Evolutionary conservation across 495 filamentous ascomycete species (phyloP), one percentile per base, ranked within the genome.

Genomic region (Astrothelium macrocarpum): DNA sequence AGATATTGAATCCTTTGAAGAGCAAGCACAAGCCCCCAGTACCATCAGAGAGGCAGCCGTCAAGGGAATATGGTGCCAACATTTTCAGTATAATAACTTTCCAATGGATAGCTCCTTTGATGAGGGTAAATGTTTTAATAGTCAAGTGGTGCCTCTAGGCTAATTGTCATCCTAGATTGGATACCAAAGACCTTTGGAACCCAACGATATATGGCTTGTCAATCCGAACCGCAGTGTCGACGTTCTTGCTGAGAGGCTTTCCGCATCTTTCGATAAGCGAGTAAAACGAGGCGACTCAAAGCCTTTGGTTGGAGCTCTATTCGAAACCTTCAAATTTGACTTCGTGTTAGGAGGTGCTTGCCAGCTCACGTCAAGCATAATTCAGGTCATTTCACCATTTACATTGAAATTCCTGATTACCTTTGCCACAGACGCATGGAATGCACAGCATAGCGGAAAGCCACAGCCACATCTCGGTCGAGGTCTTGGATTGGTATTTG

Each of bases 251-350:
- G 71, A 73, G 9, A 87, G 82, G 68, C 74, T 94, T 28, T 77
- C 83, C 26, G 79, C 76, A 36, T 83, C 88, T 0, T 90, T 96
- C 69, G 75, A 87, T 63, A 81, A 78, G 60, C 82, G 91, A 5
- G 78, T 83, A 5, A 79, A 78, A 39, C 78, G 82, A 28, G 89
- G 89, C 28, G 83, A 85, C 42, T 88, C 89, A 68, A 82, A 87
- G 63, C 88, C 92, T 0, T 77, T 98, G 12, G 67, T 90, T 12
- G 88, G 84, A 78, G 89, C 93, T 5, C 69, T 98, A 59, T 89
- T 94, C 74, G 92, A 97, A 65, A 90, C 89, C 1, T 95, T 94
- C 79, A 85, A 87, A 67, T 76, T 78, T 63, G 92, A 97, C 70
- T 95, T 98, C 70, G 84, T 89, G 78, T 67, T 95, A 16, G 91